Evolutionary conservation across 2,329 filamentous ascomycete genomes (phyloP).

Genomic region (Aspergillus pseudoviridinutans): DNA sequence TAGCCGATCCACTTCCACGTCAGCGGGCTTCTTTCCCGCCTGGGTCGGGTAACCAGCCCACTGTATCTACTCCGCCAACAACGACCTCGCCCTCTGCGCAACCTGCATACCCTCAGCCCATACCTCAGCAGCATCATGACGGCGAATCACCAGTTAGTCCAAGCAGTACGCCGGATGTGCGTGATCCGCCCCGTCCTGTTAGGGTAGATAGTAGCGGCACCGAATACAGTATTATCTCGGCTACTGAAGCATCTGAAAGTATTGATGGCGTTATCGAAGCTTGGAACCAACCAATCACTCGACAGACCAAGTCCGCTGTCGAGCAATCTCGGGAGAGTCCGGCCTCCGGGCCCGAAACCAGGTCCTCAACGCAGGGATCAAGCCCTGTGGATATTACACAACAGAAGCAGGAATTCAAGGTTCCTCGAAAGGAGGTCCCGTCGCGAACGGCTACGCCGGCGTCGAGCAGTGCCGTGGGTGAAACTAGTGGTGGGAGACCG

Average conservation of each 20-base stretch:
- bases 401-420: constrained; percentile 6
- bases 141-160: constrained; percentile 23
- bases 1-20: constrained; percentile 10
- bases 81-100: constrained; percentile 7
- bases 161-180: constrained; percentile 9
- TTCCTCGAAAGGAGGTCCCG: constrained; percentile 1
- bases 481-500: constrained; percentile 2
- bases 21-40: constrained; percentile 8
- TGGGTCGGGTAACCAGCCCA: constrained; percentile 3
- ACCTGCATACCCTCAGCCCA: constrained; percentile 1
- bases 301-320: constrained; percentile 14
- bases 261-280: constrained; percentile 45
- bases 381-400: constrained; percentile 12
- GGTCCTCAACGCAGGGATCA: constrained; percentile 8
- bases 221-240: constrained; percentile 21
- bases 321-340: constrained; percentile 8
- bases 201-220: constrained; percentile 31
- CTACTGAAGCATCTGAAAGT: constrained; percentile 28
- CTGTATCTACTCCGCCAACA: constrained; percentile 5
- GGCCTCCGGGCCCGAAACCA: constrained; percentile 5
- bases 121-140: constrained; percentile 1
- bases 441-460: neutral
- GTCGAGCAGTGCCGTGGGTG: neutral
- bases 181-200: constrained; percentile 11
- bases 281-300: constrained; percentile 36